phyloP scores from a whole-genome alignment of 805 yeast genomes.

The Suhomyces emberorum region DNA sequence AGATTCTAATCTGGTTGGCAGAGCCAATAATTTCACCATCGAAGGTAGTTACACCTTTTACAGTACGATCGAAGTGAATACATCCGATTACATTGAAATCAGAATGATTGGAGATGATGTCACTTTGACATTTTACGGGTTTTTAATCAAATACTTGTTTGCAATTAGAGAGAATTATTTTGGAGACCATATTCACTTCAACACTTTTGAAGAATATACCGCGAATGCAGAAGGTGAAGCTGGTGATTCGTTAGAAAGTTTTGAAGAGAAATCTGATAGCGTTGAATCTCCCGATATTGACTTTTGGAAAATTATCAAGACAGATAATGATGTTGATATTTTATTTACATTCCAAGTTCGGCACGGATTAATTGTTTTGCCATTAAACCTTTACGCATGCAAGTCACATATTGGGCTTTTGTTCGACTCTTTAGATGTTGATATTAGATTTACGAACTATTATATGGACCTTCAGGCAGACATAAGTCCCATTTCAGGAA shows the following conservation, averaged over 20 bases:
- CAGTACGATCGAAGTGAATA: slow-evolving; percentile 56
- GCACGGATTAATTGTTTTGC: slow-evolving; percentile 70
- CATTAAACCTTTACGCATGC: slow-evolving; percentile 66
- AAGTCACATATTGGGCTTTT: slow-evolving; percentile 58
- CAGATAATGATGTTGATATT: slow-evolving; percentile 74
- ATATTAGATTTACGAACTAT: slow-evolving; percentile 82
- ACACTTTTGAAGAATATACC: slow-evolving; percentile 80
- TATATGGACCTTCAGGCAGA: slow-evolving; percentile 90
- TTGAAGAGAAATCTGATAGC: background rate
- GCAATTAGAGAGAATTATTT: slow-evolving; percentile 82
- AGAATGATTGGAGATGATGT: slow-evolving; percentile 65
- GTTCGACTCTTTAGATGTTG: slow-evolving; percentile 67
- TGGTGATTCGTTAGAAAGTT: background rate
- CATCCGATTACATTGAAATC: slow-evolving; percentile 66
- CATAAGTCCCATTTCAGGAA: slow-evolving; percentile 52
- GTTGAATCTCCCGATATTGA: slow-evolving; percentile 14
- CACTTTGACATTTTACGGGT: slow-evolving; percentile 74
- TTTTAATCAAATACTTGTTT: slow-evolving; percentile 69
- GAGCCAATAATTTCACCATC: slow-evolving; percentile 57
- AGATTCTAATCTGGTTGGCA: slow-evolving; percentile 58
- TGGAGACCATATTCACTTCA: slow-evolving; percentile 81
- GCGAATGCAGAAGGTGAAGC: slow-evolving; percentile 5
- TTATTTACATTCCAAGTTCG: slow-evolving; percentile 66
- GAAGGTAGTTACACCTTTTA: slow-evolving; percentile 65
- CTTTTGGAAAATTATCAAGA: slow-evolving; percentile 41